Base-by-base conservation (phyloP, 768 basidiomycete genomes). In the Suillus variegatus region DNA sequence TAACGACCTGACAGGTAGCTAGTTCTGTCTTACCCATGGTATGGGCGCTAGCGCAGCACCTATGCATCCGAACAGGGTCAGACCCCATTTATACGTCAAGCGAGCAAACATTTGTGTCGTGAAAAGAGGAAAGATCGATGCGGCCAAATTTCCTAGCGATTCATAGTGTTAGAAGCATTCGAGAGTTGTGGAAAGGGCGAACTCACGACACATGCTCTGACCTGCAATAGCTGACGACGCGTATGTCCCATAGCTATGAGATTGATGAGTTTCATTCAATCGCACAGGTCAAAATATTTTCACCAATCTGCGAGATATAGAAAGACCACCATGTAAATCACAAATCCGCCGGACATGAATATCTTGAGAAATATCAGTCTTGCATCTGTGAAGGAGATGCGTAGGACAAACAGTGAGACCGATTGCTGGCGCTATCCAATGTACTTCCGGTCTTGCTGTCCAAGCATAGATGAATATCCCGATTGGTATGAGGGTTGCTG, bases 381-480 rank as follows among this genome's bases (percentile, higher is more conserved):
- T 28, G 14, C 4, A 73, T 55, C 7, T 22, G 38, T 61, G 14
- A 32, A 0, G 14, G 38, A 36, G 51, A 16, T 25, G 28, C 28
- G 12, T 28, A 44, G 47, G 35, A 67, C 62, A 60, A 54, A 32
- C 66, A 10, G 55, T 56, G 18, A 66, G 56, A 16, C 66, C 66
- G 6, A 65, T 61, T 22, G 51, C 46, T 20, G 66, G 66, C 2
- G 9, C 86, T 46, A 88, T 84, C 89, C 89, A 91, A 62, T 80
- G 84, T 6, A 89, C 78, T 5, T 66, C 67, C 0, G 81, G 66
- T 67, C 81, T 85, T n/a, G 85, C 83, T 20, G 86, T 85, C 85
- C 88, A 90, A 0, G 86, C 89, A 68, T 86, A 91, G n/a, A 91
- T 85, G 75, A 90, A 85, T 80, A 88, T 85, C 20, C 82, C 83